A percentile compares a stretch with the other conserved stretches of the same genome.
phyloP scores from a whole-genome alignment of 1,284 basidiomycete genomes.

The Cutaneotrichosporon sp. region DNA sequence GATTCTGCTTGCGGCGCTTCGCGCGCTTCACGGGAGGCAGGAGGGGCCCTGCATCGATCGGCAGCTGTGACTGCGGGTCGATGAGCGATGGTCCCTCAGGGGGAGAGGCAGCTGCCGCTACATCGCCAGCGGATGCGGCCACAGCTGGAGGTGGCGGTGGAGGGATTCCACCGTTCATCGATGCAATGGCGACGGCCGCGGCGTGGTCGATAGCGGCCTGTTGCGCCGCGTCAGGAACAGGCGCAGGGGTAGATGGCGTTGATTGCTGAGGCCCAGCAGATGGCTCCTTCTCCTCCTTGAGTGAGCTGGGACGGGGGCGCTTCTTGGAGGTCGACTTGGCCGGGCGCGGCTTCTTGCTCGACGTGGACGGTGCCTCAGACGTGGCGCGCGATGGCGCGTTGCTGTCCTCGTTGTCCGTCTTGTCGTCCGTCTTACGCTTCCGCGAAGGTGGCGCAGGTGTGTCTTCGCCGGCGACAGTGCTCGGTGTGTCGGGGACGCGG shows the following conservation, averaged over 20 bases:
- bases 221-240: neutral
- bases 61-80: conserved; percentile 20
- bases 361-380: conserved; percentile 33
- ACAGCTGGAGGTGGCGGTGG: neutral
- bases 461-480: conserved; percentile 8
- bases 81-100: conserved; percentile 5
- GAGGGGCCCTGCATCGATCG: conserved; percentile 26
- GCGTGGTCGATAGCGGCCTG: conserved; percentile 2
- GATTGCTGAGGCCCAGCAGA: neutral
- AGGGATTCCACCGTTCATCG: conserved; percentile 1
- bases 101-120: conserved; percentile 8
- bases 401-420: conserved; percentile 14
- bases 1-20: conserved; percentile 34
- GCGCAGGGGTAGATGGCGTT: neutral
- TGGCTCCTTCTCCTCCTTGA: conserved; percentile 20
- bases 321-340: conserved; percentile 35
- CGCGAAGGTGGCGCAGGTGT: conserved; percentile 15
- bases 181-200: conserved; percentile 5
- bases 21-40: conserved; percentile 44
- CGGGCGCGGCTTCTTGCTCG: conserved; percentile 34
- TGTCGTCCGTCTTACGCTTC: conserved; percentile 21
- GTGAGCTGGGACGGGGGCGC: conserved; percentile 39
- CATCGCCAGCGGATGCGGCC: neutral
- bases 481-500: conserved; percentile 5
- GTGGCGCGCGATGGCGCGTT: conserved; percentile 33